Conservation (phyloP, 371 early-diverging fungal genomes). For the Haplosporangium sp. region DNA sequence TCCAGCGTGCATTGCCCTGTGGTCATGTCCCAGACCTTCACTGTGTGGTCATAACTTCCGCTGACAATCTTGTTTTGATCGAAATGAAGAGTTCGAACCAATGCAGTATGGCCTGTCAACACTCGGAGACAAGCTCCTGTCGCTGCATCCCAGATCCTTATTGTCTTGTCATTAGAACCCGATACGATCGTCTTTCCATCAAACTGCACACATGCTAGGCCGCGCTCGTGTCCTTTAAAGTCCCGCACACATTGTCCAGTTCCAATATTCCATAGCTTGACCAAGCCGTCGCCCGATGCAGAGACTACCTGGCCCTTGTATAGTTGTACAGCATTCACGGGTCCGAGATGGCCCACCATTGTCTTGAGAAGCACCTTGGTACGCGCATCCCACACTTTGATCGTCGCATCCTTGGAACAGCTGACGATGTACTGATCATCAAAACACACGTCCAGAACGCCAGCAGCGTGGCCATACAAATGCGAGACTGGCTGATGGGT, state of each 20-base stretch:
- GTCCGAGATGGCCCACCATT: constrained; percentile 84
- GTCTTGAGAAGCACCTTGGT: constrained; percentile 69
- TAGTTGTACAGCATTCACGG: constrained; percentile 90
- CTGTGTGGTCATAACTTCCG: constrained; percentile 93
- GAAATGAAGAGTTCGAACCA: constrained; percentile 92
- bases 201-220: constrained; percentile 94
- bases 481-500: constrained; percentile 57
- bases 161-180: constrained; percentile 94
- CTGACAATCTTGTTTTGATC: constrained; percentile 74
- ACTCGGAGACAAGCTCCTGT: constrained; percentile 82
- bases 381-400: constrained; percentile 85
- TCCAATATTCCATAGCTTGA: constrained; percentile 88
- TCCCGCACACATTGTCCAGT: constrained; percentile 76
- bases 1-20: constrained; percentile 65
- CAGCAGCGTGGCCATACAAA: constrained; percentile 78
- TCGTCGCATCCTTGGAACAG: constrained; percentile 93
- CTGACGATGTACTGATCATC: constrained; percentile 80
- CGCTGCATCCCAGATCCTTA: constrained; percentile 94
- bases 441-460: constrained; percentile 86
- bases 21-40: constrained; percentile 93
- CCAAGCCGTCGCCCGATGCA: constrained; percentile 87
- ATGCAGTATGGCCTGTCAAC: constrained; percentile 86
- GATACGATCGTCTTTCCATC: constrained; percentile 91
- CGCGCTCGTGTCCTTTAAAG: constrained; percentile 81
- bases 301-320: constrained; percentile 77